phyloP scores from a whole-genome alignment of 2,329 filamentous ascomycete species.

The Knoxdaviesia capensis region DNA sequence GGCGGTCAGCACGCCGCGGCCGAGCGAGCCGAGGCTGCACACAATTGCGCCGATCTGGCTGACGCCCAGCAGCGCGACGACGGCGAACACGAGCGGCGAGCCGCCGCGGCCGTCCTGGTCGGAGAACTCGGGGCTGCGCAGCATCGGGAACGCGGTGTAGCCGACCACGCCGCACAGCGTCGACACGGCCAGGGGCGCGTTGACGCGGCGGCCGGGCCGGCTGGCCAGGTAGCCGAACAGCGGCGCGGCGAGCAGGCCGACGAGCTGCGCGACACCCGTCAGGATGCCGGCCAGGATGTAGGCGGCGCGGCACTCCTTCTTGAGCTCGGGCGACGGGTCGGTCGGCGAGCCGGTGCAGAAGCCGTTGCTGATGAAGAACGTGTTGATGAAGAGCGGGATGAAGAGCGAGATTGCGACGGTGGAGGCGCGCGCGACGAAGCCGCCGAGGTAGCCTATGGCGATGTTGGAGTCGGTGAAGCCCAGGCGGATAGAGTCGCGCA shows the following conservation, averaged over 20 bases:
- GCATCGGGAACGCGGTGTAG: conserved; percentile 56
- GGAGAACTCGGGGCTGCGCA: conserved; percentile 56
- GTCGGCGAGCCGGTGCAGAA: conserved; percentile 51
- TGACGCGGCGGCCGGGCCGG: conserved; percentile 39
- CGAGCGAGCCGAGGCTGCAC: conserved; percentile 77
- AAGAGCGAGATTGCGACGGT: conserved; percentile 92
- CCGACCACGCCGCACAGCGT: conserved; percentile 57
- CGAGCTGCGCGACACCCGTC: conserved; percentile 72
- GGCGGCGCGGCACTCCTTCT: conserved; percentile 64
- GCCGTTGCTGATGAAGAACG: conserved; percentile 66
- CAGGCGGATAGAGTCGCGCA: conserved; percentile 43
- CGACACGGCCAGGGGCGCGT: conserved; percentile 54
- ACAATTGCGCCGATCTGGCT: conserved; percentile 95
- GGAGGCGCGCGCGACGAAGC: conserved; percentile 84
- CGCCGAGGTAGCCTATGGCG: conserved; percentile 72
- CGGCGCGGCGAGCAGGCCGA: conserved; percentile 69
- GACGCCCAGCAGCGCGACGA: conserved; percentile 66
- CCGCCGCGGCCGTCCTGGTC: conserved; percentile 45
- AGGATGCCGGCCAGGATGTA: conserved; percentile 77
- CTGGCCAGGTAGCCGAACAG: conserved; percentile 74
- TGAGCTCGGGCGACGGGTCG: conserved; percentile 52
- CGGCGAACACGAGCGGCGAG: conserved; percentile 46
- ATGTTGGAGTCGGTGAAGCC: conserved; percentile 63
- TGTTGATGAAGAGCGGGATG: conserved; percentile 81
- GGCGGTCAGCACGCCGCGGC: conserved; percentile 50